These are phyloP conservation scores for Tolypocladium inflatum DNA, from an alignment of 2,329 filamentous ascomycete genomes.

Conservation along the genomic window DNA sequence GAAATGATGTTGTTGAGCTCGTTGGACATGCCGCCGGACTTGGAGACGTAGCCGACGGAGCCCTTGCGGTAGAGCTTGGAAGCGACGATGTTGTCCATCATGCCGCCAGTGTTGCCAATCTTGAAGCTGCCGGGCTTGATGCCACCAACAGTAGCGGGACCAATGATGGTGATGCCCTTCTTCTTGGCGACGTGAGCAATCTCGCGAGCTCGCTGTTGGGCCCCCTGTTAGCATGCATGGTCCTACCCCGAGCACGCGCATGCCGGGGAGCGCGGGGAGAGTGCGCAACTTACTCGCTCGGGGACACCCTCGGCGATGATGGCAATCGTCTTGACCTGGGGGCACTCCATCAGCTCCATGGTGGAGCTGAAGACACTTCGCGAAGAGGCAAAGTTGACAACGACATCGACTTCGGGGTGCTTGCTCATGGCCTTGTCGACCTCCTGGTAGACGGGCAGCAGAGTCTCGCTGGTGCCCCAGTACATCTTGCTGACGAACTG, in stretches of 20 bases:
- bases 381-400: constrained; percentile 99
- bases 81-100: constrained; percentile 99
- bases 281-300: constrained; percentile 64
- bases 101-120: constrained; percentile 99
- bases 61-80: constrained; percentile 99
- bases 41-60: constrained; percentile 98
- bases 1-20: constrained; percentile 99
- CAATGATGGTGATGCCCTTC: constrained; percentile 99
- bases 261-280: background rate
- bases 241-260: background rate
- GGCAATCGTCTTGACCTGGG: constrained; percentile 96
- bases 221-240: constrained; percentile 9
- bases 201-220: constrained; percentile 76
- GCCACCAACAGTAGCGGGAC: constrained; percentile 94
- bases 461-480: constrained; percentile 99
- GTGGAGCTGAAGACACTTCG: constrained; percentile 98
- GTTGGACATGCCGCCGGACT: constrained; percentile 99
- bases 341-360: constrained; percentile 94
- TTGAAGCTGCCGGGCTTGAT: constrained; percentile 99
- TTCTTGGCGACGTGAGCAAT: constrained; percentile 94
- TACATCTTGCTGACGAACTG: constrained; percentile 99
- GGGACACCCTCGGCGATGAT: constrained; percentile 99
- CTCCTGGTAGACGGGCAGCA: constrained; percentile 95
- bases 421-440: constrained; percentile 88
- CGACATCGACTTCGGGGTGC: constrained; percentile 92